phyloP scores from a whole-genome alignment of 257 asterid genomes.

The Lithospermum erythrorhizon region DNA sequence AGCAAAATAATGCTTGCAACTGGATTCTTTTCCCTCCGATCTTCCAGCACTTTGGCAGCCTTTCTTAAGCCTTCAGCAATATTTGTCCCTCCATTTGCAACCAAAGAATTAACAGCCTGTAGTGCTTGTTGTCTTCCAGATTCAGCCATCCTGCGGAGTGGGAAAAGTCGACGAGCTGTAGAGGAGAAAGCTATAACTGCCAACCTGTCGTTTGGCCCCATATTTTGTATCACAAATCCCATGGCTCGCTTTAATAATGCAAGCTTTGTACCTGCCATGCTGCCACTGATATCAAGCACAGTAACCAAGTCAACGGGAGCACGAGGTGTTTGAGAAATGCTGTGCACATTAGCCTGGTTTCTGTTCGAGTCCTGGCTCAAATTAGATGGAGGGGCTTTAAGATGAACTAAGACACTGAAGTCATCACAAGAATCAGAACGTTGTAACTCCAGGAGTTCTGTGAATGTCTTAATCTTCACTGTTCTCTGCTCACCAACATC shows the following conservation, averaged over 20 bases:
- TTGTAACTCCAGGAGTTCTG: conserved; percentile 60
- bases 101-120: conserved; percentile 70
- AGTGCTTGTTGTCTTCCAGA: conserved; percentile 83
- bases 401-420: conserved; percentile 61
- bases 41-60: conserved; percentile 72
- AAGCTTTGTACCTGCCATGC: conserved; percentile 99
- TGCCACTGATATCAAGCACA: conserved; percentile 17
- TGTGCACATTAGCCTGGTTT: conserved; percentile 22
- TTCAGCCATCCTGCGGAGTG: conserved; percentile 84
- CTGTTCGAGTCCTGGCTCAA: conserved; percentile 25
- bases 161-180: conserved; percentile 86
- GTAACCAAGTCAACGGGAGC: conserved; percentile 97
- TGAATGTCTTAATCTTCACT: conserved; percentile 46
- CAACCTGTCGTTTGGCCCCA: conserved; percentile 80
- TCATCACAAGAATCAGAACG: conserved; percentile 27
- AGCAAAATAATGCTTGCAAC: conserved; percentile 78
- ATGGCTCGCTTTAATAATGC: conserved; percentile 90
- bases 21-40: conserved; percentile 64
- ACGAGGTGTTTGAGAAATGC: conserved; percentile 46
- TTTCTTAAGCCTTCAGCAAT: too few relatives aligned
- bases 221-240: conserved; percentile 97
- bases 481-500: conserved; percentile 27
- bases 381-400: conserved; percentile 76
- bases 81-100: conserved; percentile 50
- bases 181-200: conserved; percentile 96